These are phyloP conservation scores for Multifurca ochricompacta DNA, from an alignment of 768 basidiomycete species.

Conservation along the genomic window DNA sequence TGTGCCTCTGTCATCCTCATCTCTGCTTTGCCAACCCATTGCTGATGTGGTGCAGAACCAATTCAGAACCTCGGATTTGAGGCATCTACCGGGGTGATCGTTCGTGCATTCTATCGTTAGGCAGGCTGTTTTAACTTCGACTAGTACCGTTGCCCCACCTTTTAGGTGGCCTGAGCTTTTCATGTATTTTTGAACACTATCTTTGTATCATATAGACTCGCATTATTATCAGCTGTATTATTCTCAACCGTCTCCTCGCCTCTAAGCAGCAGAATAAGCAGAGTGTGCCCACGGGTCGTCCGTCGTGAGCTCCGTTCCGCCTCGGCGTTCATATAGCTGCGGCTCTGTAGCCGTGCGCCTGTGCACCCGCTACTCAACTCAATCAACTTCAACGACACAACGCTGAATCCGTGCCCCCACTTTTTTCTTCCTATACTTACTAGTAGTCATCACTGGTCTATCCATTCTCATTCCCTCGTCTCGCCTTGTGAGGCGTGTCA, in stretches of 20 bases:
- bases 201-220: background rate
- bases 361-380: too few relatives aligned
- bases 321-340: too few relatives aligned
- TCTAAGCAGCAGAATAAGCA: too few relatives aligned
- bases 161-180: background rate
- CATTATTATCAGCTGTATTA: background rate
- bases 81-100: background rate
- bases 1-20: slow-evolving; percentile 9
- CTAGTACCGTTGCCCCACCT: background rate
- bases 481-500: background rate
- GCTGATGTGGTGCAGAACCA: slow-evolving; percentile 14
- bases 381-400: too few relatives aligned
- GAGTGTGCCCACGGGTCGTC: too few relatives aligned
- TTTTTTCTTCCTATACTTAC: background rate
- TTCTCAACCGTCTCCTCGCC: too few relatives aligned
- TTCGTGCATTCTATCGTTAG: background rate
- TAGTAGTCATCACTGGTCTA: background rate
- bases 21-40: slow-evolving; percentile 19
- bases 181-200: background rate
- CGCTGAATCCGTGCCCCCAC: too few relatives aligned
- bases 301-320: too few relatives aligned
- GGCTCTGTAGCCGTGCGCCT: too few relatives aligned
- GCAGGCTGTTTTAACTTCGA: too few relatives aligned
- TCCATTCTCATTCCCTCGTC: background rate
- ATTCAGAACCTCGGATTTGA: background rate